A percentile compares a stretch with the other conserved stretches of the same genome.
Conservation (phyloP, 2,329 filamentous ascomycete species). For the Cladophialophora yegresii region DNA sequence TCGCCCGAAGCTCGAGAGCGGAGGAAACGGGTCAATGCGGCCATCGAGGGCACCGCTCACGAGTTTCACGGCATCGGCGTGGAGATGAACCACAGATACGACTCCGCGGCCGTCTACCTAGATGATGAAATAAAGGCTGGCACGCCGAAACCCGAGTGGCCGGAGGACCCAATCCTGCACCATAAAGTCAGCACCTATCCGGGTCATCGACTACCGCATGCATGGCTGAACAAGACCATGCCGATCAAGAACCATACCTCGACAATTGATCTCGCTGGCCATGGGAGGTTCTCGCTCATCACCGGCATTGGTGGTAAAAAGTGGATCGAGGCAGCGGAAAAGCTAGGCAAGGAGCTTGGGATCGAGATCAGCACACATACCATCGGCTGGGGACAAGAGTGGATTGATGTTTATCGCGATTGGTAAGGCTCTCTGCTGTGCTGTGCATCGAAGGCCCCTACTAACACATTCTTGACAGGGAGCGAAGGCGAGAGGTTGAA, state of each 20-base stretch:
- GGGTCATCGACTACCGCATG: constrained; percentile 62
- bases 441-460: background rate
- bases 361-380: constrained; percentile 54
- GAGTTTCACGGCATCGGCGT: constrained; percentile 60
- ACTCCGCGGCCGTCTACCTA: constrained; percentile 47
- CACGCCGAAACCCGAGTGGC: constrained; percentile 28
- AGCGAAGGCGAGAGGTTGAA: constrained; percentile 54
- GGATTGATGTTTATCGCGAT: constrained; percentile 63
- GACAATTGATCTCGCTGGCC: constrained; percentile 62
- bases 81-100: constrained; percentile 62
- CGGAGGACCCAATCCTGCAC: constrained; percentile 47
- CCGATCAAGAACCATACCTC: constrained; percentile 52
- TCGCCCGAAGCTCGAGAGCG: constrained; percentile 45
- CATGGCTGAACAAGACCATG: constrained; percentile 58
- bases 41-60: constrained; percentile 48
- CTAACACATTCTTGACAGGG: constrained; percentile 30
- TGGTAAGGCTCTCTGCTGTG: constrained; percentile 47
- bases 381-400: constrained; percentile 62
- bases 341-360: constrained; percentile 45
- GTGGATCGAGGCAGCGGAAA: constrained; percentile 56
- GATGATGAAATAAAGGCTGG: constrained; percentile 45
- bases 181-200: constrained; percentile 58
- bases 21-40: constrained; percentile 46
- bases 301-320: constrained; percentile 59
- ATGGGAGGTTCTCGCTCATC: constrained; percentile 55